Conservation (phyloP, 2,329 filamentous ascomycete species). For the Hypomyces rosellus region DNA sequence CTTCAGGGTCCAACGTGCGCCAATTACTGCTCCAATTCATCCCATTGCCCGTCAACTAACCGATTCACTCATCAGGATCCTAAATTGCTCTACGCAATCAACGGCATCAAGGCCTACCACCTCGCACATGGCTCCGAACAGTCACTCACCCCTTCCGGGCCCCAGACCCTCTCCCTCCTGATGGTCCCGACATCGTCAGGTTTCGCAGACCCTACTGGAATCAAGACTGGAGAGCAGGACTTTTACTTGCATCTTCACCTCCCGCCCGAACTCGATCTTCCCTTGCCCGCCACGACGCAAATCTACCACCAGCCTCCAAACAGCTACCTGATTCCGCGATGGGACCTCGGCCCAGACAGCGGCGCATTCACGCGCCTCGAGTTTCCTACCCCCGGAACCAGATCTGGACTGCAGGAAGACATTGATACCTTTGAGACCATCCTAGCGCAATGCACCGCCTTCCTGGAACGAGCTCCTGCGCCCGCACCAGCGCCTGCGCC, state of each 20-base stretch:
- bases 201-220: conserved; percentile 49
- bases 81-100: conserved; percentile 64
- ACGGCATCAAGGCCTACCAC: conserved; percentile 86
- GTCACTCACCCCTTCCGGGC: conserved; percentile 73
- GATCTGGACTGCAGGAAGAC: conserved; percentile 77
- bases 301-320: conserved; percentile 92
- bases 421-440: conserved; percentile 97
- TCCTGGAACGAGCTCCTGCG: conserved; percentile 75
- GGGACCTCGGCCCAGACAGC: conserved; percentile 83
- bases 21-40: not conserved
- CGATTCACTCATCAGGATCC: conserved; percentile 39
- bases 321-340: conserved; percentile 91
- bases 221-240: conserved; percentile 67
- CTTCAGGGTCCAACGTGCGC: not conserved
- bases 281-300: conserved; percentile 89
- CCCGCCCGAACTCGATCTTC: conserved; percentile 87
- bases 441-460: conserved; percentile 93
- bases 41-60: not conserved
- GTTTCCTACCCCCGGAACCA: conserved; percentile 69
- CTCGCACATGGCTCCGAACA: conserved; percentile 82
- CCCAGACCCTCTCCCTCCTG: conserved; percentile 84
- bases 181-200: conserved; percentile 91
- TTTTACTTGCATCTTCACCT: conserved; percentile 96
- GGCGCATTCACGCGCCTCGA: conserved; percentile 91
- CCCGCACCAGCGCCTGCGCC: conserved; percentile 27